Evolutionary conservation across 257 asterid genomes (phyloP).

Genomic region (Scutellaria galericulata): DNA sequence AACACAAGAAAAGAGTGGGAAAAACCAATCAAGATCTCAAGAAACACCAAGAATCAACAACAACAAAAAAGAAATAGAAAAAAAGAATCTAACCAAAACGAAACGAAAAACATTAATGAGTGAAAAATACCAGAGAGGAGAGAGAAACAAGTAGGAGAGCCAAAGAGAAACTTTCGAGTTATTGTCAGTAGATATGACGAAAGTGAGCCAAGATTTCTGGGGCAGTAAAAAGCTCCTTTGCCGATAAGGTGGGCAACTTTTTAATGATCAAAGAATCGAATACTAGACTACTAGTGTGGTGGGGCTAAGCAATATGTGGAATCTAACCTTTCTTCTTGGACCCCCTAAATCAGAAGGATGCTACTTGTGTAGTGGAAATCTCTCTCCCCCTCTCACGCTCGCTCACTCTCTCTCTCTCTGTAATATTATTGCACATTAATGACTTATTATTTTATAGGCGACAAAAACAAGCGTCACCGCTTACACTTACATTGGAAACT

Average conservation of each 20-base stretch:
- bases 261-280: neutral
- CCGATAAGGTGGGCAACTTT: slow-evolving; percentile 32
- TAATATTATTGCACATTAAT: too few species aligned
- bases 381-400: neutral
- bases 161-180: slow-evolving; percentile 13
- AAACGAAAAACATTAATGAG: neutral
- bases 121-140: neutral
- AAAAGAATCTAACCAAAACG: neutral
- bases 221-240: slow-evolving; percentile 26
- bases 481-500: slow-evolving; percentile 3
- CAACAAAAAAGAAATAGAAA: neutral
- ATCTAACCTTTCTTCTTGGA: neutral
- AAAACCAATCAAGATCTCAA: slow-evolving; percentile 32
- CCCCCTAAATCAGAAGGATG: neutral
- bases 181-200: slow-evolving; percentile 6
- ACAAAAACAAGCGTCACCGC: slow-evolving; percentile 36
- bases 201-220: slow-evolving; percentile 26
- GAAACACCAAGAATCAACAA: neutral
- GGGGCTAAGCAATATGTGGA: slow-evolving; percentile 26
- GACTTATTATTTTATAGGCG: neutral
- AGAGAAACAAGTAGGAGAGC: neutral
- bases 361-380: neutral
- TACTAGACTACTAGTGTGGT: neutral
- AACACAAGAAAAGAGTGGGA: neutral
- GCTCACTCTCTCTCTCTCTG: neutral